Evolutionary conservation across 805 yeast genomes (phyloP), one percentile per base, ranked within the genome.

Genomic region (Sungouiozyma intestinalis): DNA sequence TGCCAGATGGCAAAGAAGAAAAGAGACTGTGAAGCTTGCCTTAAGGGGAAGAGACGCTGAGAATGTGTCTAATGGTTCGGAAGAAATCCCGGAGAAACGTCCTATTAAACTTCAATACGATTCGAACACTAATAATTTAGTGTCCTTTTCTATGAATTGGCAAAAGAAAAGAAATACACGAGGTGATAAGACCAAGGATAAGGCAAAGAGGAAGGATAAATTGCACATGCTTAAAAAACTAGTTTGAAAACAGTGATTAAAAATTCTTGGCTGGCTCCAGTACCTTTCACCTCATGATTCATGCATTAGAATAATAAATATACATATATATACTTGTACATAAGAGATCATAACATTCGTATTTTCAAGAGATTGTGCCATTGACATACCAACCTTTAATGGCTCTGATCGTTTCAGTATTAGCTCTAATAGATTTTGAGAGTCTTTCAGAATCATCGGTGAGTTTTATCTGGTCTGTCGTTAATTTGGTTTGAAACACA

Each of bases 1-100:
- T 27, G 62, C 63, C 15, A 69, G 90, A 47, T 81, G 85, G 78
- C 60, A 57, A 24, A 64, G 60, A 32, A 64, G 81, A 51, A 74
- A 75, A 8, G 66, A 57, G 32, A 57, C 11, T 24, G 29, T 24
- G 29, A 24, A 24, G 11, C 29, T 24, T 24, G 33, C 24, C 7
- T 19, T 15, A 37, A 15, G 3, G 19, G 5, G 29, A 11, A 24
- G 11, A 24, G 9, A 24, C 6, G 29, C 6, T 7, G 29, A 24
- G 6, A 11, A 11, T 24, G 11, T 11, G 9, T 6, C 29, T 24
- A 11, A 6, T 24, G 9, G 11, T 11, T 24, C 29, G 11, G 11
- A 24, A 7, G 29, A 7, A 11, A 7, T 7, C 11, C 6, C 11
- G 6, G 29, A 24, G 6, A 24, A 24, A 24, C 29, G 9, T 7